A percentile compares a stretch with the other conserved stretches of the same genome.
phyloP scores from a whole-genome alignment of 768 basidiomycete genomes.

The Phaffia australis region DNA sequence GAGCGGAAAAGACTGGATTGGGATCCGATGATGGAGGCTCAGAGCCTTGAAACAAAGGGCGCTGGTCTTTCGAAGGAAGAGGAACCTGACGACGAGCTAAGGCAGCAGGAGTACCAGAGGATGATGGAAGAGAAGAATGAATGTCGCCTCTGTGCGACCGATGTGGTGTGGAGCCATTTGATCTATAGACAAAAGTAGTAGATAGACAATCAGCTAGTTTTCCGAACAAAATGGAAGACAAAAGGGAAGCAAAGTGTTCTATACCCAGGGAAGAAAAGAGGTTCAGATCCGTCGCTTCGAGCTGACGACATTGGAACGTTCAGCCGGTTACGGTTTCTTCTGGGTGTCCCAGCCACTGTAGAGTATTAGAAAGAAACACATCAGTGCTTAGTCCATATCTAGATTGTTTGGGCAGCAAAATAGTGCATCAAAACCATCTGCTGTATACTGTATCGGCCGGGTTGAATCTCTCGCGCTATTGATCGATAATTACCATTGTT shows the following conservation, averaged over 20 bases:
- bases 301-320: slow-evolving; percentile 18
- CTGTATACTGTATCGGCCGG: background rate
- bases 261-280: slow-evolving; percentile 43
- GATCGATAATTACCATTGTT: background rate
- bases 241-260: slow-evolving; percentile 10
- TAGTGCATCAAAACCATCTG: background rate
- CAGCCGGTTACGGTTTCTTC: background rate
- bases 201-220: background rate
- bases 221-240: background rate
- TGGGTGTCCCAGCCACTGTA: slow-evolving; percentile 2
- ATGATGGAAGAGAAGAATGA: slow-evolving; percentile 58
- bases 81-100: slow-evolving; percentile 39
- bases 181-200: slow-evolving; percentile 16
- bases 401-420: background rate
- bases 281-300: slow-evolving; percentile 29
- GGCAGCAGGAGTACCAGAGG: slow-evolving; percentile 42
- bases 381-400: background rate
- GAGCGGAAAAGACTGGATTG: slow-evolving; percentile 13
- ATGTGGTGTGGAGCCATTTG: slow-evolving; percentile 33
- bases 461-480: background rate
- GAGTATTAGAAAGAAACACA: background rate
- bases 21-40: slow-evolving; percentile 50
- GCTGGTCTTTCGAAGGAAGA: slow-evolving; percentile 40
- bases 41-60: slow-evolving; percentile 48
- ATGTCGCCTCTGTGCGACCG: slow-evolving; percentile 78